Conservation (phyloP, 1,284 basidiomycete species). For the Pascua sp. region DNA sequence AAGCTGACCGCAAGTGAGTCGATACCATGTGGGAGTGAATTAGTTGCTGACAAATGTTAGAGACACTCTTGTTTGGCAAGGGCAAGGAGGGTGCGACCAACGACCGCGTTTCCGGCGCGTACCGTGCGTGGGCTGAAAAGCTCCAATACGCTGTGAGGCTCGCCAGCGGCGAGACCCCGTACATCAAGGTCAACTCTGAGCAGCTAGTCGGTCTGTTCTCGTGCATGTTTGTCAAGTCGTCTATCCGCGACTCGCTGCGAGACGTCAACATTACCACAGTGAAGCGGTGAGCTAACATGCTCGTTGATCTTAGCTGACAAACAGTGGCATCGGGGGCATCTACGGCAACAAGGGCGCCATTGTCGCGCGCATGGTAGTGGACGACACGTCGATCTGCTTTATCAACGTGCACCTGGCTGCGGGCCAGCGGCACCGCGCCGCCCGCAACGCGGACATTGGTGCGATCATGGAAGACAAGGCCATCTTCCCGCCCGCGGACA, state of each 20-base stretch:
- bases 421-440: conserved; percentile 75
- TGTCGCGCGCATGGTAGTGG: conserved; percentile 79
- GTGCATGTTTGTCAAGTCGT: conserved; percentile 68
- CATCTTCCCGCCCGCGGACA: conserved; percentile 60
- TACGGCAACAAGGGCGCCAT: conserved; percentile 99
- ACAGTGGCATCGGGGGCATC: conserved; percentile 81
- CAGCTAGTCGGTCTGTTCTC: conserved; percentile 86
- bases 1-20: conserved; percentile 75
- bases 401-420: conserved; percentile 96
- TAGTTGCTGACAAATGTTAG: conserved; percentile 29
- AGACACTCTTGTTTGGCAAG: conserved; percentile 75
- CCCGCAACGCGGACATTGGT: conserved; percentile 80
- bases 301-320: no score
- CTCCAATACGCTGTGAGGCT: conserved; percentile 71
- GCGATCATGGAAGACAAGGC: conserved; percentile 77
- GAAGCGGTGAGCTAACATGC: no score
- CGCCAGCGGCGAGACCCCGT: conserved; percentile 61
- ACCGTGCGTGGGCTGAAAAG: conserved; percentile 82
- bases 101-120: conserved; percentile 73
- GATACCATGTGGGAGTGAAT: not conserved
- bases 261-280: conserved; percentile 73
- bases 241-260: conserved; percentile 55
- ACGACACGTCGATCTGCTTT: conserved; percentile 88
- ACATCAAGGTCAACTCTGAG: conserved; percentile 77
- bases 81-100: conserved; percentile 31